phyloP scores from a whole-genome alignment of 345 rosid species.

The Rhizophora apiculata region DNA sequence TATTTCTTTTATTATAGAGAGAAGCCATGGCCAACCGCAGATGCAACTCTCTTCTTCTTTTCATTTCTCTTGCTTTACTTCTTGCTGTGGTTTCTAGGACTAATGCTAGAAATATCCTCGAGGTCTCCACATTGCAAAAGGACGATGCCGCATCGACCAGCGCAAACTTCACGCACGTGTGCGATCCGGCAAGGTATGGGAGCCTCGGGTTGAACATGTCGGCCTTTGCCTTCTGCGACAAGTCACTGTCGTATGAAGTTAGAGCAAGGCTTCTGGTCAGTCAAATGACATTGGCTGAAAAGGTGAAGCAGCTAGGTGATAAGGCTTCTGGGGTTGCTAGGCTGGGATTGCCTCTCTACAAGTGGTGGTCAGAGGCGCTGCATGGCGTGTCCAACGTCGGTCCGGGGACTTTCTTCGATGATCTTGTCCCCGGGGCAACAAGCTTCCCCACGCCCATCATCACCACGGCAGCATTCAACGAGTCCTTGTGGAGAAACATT shows the following conservation, averaged over 20 bases:
- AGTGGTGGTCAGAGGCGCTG: slow-evolving; percentile 55
- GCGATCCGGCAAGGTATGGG: slow-evolving; percentile 20
- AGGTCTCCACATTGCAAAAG: too few relatives aligned
- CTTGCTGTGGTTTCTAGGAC: too few relatives aligned
- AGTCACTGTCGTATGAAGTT: slow-evolving; percentile 19
- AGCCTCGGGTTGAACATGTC: slow-evolving; percentile 22
- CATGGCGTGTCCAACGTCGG: slow-evolving; percentile 47
- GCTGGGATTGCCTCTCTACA: slow-evolving; percentile 36
- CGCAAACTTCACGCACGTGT: slow-evolving; percentile 15
- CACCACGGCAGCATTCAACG: slow-evolving; percentile 36
- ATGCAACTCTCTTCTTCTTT: too few relatives aligned
- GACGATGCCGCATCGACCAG: not conserved
- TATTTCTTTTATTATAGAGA: too few relatives aligned
- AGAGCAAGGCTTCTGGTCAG: slow-evolving; percentile 39
- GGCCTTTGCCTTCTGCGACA: slow-evolving; percentile 26
- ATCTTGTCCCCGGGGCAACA: slow-evolving; percentile 33
- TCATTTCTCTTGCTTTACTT: too few relatives aligned
- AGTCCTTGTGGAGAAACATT: slow-evolving; percentile 37
- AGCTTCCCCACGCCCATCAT: slow-evolving; percentile 46
- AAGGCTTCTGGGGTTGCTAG: slow-evolving; percentile 24
- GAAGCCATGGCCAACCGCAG: too few relatives aligned
- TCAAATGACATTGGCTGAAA: slow-evolving; percentile 32
- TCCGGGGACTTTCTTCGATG: slow-evolving; percentile 29
- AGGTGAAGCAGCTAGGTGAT: slow-evolving; percentile 32
- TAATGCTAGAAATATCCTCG: too few relatives aligned